Conservation (phyloP, 2,329 filamentous ascomycete genomes). For the Aspergillus awamori region DNA sequence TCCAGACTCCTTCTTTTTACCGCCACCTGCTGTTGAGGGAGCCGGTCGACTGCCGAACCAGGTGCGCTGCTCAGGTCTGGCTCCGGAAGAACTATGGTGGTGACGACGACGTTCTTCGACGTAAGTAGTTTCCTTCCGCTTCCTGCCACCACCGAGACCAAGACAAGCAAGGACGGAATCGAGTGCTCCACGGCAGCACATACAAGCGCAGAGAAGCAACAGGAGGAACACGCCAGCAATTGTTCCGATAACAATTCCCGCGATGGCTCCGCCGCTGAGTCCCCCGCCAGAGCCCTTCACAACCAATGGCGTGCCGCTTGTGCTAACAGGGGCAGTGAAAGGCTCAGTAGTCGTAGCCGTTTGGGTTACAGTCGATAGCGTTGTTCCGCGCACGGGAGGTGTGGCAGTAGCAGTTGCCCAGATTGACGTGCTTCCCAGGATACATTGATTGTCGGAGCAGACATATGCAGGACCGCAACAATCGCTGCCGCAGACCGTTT, state of each 20-base stretch:
- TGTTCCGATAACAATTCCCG: constrained; percentile 55
- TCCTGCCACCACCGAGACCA: constrained; percentile 39
- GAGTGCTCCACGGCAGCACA: constrained; percentile 47
- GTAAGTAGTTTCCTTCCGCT: constrained; percentile 42
- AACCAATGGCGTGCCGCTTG: constrained; percentile 43
- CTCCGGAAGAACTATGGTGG: constrained; percentile 29
- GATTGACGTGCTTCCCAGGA: constrained; percentile 46
- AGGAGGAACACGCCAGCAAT: constrained; percentile 50
- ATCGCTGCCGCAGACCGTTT: constrained; percentile 47
- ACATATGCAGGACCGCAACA: constrained; percentile 51
- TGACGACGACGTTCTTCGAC: constrained; percentile 44
- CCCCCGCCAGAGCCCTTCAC: constrained; percentile 39
- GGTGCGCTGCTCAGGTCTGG: constrained; percentile 34
- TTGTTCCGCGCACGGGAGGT: constrained; percentile 49
- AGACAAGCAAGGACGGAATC: constrained; percentile 47
- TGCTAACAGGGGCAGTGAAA: constrained; percentile 50
- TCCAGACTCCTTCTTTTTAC: constrained; percentile 40
- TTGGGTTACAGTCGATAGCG: constrained; percentile 48
- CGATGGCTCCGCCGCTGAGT: constrained; percentile 54
- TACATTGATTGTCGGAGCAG: constrained; percentile 46
- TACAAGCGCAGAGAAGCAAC: constrained; percentile 48
- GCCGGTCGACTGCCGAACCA: constrained; percentile 48
- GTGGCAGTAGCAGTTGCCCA: constrained; percentile 43
- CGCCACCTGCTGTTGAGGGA: constrained; percentile 28
- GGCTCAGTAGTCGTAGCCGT: constrained; percentile 48